Base-by-base conservation (phyloP, 306 rosid genomes). In the Lagenaria siceraria region DNA sequence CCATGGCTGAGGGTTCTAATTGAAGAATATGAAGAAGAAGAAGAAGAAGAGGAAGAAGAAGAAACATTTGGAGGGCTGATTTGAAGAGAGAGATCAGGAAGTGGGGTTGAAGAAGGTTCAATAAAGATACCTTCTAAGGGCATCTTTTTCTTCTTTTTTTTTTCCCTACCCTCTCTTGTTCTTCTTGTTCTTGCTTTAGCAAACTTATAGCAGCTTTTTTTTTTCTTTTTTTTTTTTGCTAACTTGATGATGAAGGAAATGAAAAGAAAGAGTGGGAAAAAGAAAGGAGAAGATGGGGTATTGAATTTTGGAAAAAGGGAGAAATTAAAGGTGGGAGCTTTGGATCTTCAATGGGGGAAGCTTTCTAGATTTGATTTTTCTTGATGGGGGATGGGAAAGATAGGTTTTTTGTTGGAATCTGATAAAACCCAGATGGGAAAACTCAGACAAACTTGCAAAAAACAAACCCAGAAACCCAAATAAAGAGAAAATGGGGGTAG, bases 71-170 rank as follows among this genome's bases (percentile, higher is more conserved):
- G 97, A 25, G 89, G 97, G 25, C 96, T 91, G 80, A 93, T 91
- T 81, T 93, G 93, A 75, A 93, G 96, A 72, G 98, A 89, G 77
- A 93, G 98, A 89, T 93, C 98, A 63, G 98, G 97, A 54, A 86
- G 80, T 22, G 90, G 7, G 13, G 84, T 56, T 83, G 93, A 77
- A 79, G 90, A 80, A 19, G 91, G 81, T 80, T 93, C 93, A 43
- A 87, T 82, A 86, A 88, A 90, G 83, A 88, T 84, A 90, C 93
- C 98, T 70, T 91, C 90, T 84, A 89, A 93, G 90, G 98, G 93
- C 98, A 93, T 93, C 79, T 93, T 92, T 10, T 62, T 62, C n/a
- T n/a, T 93, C 79, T 93, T 92, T 12, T 27, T 13, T 90, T 27
- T 42, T 14, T 13, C 7, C 5, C 1, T 12, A 15, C 1, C n/a